Conservation (phyloP, 768 basidiomycete species). For the Sarcomyxa edulis region DNA sequence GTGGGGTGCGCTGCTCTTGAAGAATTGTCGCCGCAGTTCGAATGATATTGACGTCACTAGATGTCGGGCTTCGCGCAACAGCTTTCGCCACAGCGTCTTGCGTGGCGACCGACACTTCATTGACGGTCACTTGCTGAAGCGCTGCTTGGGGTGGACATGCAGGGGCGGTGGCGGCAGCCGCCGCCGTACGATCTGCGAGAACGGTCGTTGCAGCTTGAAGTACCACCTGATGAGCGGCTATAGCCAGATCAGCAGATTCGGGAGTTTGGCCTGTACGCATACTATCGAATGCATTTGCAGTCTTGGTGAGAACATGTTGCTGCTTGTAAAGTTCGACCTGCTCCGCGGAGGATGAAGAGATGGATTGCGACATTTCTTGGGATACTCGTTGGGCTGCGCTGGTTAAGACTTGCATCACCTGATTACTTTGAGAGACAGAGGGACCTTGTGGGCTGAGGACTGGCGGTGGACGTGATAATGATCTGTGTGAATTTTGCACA, state of each 20-base stretch:
- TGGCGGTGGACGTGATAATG: constrained; percentile 5
- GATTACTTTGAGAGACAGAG: constrained; percentile 45
- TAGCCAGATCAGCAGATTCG: constrained; percentile 52
- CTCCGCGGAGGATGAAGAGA: constrained; percentile 45
- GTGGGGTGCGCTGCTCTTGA: constrained; percentile 22
- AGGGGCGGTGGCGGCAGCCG: constrained; percentile 32
- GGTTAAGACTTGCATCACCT: constrained; percentile 74
- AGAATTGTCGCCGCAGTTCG: constrained; percentile 59
- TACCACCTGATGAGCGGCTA: constrained; percentile 78
- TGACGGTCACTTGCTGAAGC: constrained; percentile 45
- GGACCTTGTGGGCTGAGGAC: constrained; percentile 1
- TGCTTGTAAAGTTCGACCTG: constrained; percentile 73
- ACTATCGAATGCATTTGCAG: constrained; percentile 72
- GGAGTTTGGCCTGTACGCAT: constrained; percentile 52
- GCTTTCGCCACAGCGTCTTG: constrained; percentile 75
- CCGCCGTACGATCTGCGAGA: constrained; percentile 41
- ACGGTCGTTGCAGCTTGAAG: constrained; percentile 74
- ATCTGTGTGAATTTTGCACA: constrained; percentile 11
- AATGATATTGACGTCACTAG: constrained; percentile 78
- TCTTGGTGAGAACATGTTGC: constrained; percentile 66
- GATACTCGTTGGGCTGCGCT: constrained; percentile 75
- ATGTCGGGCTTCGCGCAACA: constrained; percentile 66
- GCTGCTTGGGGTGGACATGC: constrained; percentile 37
- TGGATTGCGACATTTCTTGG: constrained; percentile 64
- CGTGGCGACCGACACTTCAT: constrained; percentile 47